A percentile compares a stretch with the other conserved stretches of the same genome.
phyloP scores from a whole-genome alignment of 2,329 filamentous ascomycete genomes.

The Colletotrichum tropicicola region DNA sequence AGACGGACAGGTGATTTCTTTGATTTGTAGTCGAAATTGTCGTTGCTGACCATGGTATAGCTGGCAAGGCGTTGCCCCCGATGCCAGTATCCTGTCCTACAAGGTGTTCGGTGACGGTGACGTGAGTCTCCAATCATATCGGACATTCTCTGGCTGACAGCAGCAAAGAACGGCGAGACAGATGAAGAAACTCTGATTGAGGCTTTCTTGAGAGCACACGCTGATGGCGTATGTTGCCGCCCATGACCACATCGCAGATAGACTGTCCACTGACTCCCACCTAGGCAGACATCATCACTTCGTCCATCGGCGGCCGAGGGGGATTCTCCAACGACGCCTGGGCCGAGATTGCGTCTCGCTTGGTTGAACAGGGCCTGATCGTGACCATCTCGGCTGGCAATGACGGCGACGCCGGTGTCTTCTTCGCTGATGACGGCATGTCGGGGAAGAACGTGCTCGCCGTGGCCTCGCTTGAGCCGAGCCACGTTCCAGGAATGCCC shows the following conservation, averaged over 20 bases:
- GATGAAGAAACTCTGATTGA: constrained; percentile 41
- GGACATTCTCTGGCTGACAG: background rate
- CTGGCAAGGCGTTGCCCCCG: constrained; percentile 38
- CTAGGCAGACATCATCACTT: constrained; percentile 43
- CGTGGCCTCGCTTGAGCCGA: constrained; percentile 49
- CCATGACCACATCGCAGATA: accelerated
- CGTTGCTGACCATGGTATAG: background rate
- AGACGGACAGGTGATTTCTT: constrained; percentile 22
- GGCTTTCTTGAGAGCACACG: constrained; percentile 39
- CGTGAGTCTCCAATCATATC: background rate
- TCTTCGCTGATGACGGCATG: constrained; percentile 48
- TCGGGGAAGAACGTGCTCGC: constrained; percentile 50
- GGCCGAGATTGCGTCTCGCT: constrained; percentile 48
- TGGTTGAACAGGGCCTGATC: constrained; percentile 49
- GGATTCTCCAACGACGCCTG: constrained; percentile 37
- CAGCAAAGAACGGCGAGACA: constrained; percentile 23
- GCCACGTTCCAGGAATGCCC: constrained; percentile 17
- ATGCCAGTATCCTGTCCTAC: constrained; percentile 38
- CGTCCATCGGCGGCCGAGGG: constrained; percentile 41
- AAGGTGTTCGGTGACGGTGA: constrained; percentile 39
- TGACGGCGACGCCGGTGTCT: constrained; percentile 48
- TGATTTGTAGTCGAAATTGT: background rate
- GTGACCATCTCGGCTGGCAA: constrained; percentile 53
- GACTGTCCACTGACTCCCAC: background rate
- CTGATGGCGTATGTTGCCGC: constrained; percentile 34